Percentiles rank a stretch among this genome's conserved stretches.
Conservation (phyloP, 2,329 filamentous ascomycete genomes). For the Chaetomiaceae sp. region DNA sequence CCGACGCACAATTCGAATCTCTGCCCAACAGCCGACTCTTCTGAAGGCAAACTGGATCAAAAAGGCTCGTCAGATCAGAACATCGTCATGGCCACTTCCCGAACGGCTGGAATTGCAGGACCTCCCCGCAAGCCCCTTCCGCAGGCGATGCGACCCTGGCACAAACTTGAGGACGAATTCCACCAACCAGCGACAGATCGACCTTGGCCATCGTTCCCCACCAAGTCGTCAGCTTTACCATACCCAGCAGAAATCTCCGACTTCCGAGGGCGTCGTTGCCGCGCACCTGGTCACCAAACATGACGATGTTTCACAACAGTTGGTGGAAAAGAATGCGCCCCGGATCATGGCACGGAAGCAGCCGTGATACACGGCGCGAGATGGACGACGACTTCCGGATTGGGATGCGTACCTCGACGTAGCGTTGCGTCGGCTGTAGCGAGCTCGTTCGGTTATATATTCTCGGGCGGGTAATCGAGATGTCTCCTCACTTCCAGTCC, state of each 20-base stretch:
- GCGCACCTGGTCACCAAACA: background rate
- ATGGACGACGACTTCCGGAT: background rate
- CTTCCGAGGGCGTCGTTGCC: background rate
- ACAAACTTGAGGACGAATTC: background rate
- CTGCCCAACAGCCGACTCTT: no score
- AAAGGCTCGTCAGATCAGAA: no score
- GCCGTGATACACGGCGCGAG: background rate
- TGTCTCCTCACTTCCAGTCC: no score
- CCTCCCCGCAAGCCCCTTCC: background rate
- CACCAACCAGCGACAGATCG: slow-evolving; percentile 3
- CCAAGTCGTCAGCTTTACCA: background rate
- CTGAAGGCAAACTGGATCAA: no score
- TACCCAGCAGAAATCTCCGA: background rate
- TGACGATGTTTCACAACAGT: background rate
- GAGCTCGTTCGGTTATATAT: no score
- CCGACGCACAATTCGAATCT: no score
- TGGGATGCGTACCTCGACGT: background rate
- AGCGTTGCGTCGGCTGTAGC: no score
- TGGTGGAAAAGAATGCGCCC: background rate
- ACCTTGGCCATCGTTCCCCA: background rate
- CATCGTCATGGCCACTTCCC: background rate
- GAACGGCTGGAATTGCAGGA: background rate
- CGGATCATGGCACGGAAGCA: no score
- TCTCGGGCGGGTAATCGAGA: no score
- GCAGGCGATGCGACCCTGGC: background rate